Percentiles rank a stretch among this genome's conserved stretches.
These are phyloP conservation scores for Erodium texanum DNA, from an alignment of 441 rosid genomes.

Conservation along the genomic window DNA sequence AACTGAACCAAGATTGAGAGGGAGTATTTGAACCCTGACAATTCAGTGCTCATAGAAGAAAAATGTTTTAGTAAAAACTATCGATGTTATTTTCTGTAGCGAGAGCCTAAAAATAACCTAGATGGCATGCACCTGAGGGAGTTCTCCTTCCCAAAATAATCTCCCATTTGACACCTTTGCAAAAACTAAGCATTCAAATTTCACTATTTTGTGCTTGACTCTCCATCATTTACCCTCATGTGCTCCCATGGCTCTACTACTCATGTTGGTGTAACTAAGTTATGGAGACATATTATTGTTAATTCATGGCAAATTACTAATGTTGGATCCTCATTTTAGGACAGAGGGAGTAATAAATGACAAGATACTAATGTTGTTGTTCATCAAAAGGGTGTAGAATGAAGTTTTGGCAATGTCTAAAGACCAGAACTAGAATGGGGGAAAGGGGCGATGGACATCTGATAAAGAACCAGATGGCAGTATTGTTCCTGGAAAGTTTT, in stretches of 20 bases:
- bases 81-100: neutral
- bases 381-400: neutral
- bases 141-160: neutral
- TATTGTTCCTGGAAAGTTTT: slow-evolving; percentile 3
- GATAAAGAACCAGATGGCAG: neutral
- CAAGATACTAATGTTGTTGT: neutral
- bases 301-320: neutral
- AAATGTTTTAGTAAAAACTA: neutral
- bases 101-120: neutral
- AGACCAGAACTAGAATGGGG: neutral
- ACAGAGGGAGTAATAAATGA: neutral
- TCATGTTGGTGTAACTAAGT: neutral
- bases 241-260: neutral
- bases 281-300: neutral
- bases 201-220: neutral
- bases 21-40: neutral
- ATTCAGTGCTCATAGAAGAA: neutral
- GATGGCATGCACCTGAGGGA: neutral
- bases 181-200: neutral
- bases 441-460: neutral
- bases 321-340: neutral
- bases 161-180: neutral
- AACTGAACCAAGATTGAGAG: neutral
- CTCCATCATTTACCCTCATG: neutral
- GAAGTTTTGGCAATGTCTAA: neutral